Conservation (phyloP, 805 yeast genomes). For the Cyberlindnera lachancei region DNA sequence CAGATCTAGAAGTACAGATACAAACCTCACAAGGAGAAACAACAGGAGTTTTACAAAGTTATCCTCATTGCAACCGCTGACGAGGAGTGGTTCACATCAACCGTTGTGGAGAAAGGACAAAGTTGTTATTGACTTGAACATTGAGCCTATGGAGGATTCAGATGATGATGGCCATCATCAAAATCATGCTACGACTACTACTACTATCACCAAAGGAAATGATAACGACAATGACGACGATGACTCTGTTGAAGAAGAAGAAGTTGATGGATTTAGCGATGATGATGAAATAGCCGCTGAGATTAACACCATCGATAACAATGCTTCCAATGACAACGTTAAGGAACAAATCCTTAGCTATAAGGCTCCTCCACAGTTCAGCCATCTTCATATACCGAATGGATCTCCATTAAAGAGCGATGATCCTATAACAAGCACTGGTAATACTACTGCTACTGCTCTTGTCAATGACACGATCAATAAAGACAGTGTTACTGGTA, state of each 20-base stretch:
- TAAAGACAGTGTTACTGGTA: slow-evolving; percentile 3
- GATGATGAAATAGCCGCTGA: slow-evolving; percentile 5
- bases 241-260: slow-evolving; percentile 15
- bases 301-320: no score
- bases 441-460: background rate
- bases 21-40: slow-evolving; percentile 10
- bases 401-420: background rate
- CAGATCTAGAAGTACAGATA: slow-evolving; percentile 21
- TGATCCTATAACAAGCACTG: background rate
- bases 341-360: slow-evolving; percentile 11
- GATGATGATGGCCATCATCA: no score
- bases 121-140: slow-evolving; percentile 13
- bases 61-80: slow-evolving; percentile 15
- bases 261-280: slow-evolving; percentile 20
- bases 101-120: slow-evolving; percentile 8
- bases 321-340: no score
- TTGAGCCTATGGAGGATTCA: slow-evolving; percentile 8
- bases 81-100: slow-evolving; percentile 18
- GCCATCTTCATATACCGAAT: slow-evolving; percentile 11
- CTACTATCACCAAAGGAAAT: no score
- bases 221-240: slow-evolving; percentile 7
- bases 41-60: slow-evolving; percentile 19
- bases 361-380: slow-evolving; percentile 19
- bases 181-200: no score
- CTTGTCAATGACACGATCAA: background rate